These are phyloP conservation scores for Colletotrichum sp. DNA, from an alignment of 2,329 filamentous ascomycete species.

Conservation along the genomic window DNA sequence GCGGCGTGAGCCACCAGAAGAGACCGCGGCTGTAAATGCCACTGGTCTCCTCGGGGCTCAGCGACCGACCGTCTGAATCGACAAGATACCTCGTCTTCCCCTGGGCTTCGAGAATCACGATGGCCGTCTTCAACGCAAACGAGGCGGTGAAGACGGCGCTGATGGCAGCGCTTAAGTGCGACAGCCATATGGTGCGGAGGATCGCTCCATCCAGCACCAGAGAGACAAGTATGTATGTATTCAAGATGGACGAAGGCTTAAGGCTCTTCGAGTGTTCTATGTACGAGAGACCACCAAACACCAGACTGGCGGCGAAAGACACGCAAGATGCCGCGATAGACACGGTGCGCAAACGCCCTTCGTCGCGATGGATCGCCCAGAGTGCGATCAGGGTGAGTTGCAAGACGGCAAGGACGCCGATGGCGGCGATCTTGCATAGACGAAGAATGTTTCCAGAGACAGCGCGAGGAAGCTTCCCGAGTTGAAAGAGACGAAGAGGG, in stretches of 20 bases:
- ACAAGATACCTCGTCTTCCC: conserved; percentile 40
- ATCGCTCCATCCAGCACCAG: conserved; percentile 37
- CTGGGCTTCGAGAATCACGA: conserved; percentile 41
- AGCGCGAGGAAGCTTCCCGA: conserved; percentile 28
- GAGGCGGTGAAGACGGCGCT: conserved; percentile 38
- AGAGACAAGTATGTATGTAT: conserved; percentile 34
- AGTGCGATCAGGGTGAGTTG: conserved; percentile 37
- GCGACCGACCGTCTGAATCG: conserved; percentile 24
- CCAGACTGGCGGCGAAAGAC: conserved; percentile 35
- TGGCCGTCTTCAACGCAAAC: conserved; percentile 37
- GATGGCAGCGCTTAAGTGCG: conserved; percentile 27
- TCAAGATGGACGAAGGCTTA: conserved; percentile 37
- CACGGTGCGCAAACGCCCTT: conserved; percentile 26
- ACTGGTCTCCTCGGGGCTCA: conserved; percentile 41
- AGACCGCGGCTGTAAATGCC: conserved; percentile 39
- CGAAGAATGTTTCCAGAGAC: conserved; percentile 29
- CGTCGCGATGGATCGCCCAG: conserved; percentile 28
- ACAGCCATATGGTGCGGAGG: conserved; percentile 38
- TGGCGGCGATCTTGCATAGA: conserved; percentile 25
- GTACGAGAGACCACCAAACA: conserved; percentile 38
- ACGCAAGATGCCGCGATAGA: conserved; percentile 35
- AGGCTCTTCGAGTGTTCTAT: conserved; percentile 38
- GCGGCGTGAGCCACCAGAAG: conserved; percentile 40
- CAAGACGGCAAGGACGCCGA: conserved; percentile 30
- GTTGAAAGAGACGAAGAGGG: conserved; percentile 33